Evolutionary conservation across 2,329 filamentous ascomycete genomes (phyloP).

Genomic region (Sporothrix inflata): DNA sequence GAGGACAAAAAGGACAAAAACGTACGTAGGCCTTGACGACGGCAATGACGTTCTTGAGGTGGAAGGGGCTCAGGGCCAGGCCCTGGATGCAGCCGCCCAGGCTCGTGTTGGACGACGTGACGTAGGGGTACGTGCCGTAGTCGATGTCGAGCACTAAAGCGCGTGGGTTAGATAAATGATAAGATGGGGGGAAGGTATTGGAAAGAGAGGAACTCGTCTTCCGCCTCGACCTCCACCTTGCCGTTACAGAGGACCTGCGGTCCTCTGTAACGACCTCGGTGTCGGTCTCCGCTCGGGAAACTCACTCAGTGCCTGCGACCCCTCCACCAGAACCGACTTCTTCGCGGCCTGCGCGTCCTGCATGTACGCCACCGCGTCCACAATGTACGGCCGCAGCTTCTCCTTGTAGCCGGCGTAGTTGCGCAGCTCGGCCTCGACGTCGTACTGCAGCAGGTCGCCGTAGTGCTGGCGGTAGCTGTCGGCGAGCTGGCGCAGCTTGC

Average conservation of each 20-base stretch:
- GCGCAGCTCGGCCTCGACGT: constrained; percentile 70
- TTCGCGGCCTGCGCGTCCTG: constrained; percentile 55
- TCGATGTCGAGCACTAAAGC: constrained; percentile 61
- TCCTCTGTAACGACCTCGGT: neutral
- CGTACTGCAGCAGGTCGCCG: constrained; percentile 61
- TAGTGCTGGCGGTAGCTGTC: constrained; percentile 69
- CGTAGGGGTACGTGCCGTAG: constrained; percentile 62
- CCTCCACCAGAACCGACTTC: constrained; percentile 63
- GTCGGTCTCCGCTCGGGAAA: neutral
- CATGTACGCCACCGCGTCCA: constrained; percentile 64
- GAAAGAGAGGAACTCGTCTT: no score
- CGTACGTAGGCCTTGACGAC: constrained; percentile 70
- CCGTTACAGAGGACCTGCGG: no score
- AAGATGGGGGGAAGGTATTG: no score
- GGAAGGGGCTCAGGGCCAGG: constrained; percentile 36
- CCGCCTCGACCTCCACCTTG: no score
- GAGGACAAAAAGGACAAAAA: no score
- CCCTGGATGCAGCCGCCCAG: constrained; percentile 54
- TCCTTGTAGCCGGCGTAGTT: constrained; percentile 62
- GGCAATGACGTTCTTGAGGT: constrained; percentile 55
- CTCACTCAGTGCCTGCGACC: constrained; percentile 44
- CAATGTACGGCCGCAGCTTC: constrained; percentile 61
- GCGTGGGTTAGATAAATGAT: no score
- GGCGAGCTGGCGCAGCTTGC: constrained; percentile 65
- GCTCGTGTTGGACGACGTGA: constrained; percentile 61